These are phyloP conservation scores for Cupressus sempervirens DNA, from an alignment of 75 land plant genomes.

Conservation along the genomic window DNA sequence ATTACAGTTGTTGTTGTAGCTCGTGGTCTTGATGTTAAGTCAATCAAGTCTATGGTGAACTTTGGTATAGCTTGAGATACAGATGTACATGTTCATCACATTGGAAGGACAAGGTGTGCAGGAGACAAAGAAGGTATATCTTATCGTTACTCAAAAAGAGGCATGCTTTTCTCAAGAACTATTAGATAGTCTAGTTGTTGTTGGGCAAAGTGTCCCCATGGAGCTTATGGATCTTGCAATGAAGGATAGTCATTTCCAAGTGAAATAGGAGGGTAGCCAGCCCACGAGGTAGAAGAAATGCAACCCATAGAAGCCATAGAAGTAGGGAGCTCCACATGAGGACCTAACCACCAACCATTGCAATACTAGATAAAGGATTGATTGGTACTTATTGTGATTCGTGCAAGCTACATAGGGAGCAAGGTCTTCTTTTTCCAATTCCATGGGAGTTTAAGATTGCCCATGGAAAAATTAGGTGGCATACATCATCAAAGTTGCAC, in stretches of 20 bases:
- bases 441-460: no score
- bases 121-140: conserved; percentile 98
- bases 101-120: conserved; percentile 98
- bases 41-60: conserved; percentile 94
- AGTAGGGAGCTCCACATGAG: no score
- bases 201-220: conserved; percentile 81
- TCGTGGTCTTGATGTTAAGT: conserved; percentile 95
- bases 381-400: no score
- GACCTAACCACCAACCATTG: no score
- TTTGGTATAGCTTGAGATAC: conserved; percentile 94
- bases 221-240: conserved; percentile 97
- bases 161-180: conserved; percentile 96
- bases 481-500: no score
- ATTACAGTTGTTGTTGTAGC: conserved; percentile 98
- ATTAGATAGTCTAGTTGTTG: conserved; percentile 87
- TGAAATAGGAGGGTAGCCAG: conserved; percentile 89
- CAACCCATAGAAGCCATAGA: no score
- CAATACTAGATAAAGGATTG: no score
- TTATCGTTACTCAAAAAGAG: conserved; percentile 84
- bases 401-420: no score
- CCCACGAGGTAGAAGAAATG: no score
- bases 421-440: no score
- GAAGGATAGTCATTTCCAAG: conserved; percentile 97
- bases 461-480: no score
- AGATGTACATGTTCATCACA: conserved; percentile 97